Evolutionary conservation across 495 filamentous ascomycete genomes (phyloP).

Genomic region (Aspergillus sclerotiicarbonarius): DNA sequence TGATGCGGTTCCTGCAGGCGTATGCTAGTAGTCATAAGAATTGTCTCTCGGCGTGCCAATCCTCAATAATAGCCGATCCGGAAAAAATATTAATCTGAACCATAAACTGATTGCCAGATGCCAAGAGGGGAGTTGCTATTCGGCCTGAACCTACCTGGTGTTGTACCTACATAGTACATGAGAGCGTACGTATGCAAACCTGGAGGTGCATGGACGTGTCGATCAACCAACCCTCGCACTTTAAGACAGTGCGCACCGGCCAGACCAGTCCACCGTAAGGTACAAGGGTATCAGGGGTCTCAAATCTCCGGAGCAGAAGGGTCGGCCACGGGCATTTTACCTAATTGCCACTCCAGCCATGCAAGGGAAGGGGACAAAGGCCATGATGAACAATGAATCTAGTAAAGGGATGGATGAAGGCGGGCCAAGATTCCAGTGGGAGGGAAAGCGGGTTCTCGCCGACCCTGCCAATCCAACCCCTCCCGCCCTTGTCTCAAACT

Average conservation of each 20-base stretch:
- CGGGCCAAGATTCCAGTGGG: no score
- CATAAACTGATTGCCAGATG: neutral
- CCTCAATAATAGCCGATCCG: no score
- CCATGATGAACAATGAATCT: neutral
- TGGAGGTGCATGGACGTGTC: neutral
- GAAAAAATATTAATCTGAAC: no score
- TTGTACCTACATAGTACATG: neutral
- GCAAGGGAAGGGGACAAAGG: neutral
- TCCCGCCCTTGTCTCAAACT: slow-evolving; percentile 3
- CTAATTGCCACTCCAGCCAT: neutral
- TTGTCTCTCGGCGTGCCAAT: neutral
- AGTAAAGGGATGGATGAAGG: no score
- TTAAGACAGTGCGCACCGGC: slow-evolving; percentile 11
- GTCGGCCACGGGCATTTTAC: neutral
- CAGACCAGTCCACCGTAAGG: slow-evolving; percentile 16
- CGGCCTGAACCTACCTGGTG: neutral
- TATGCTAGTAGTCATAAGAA: neutral
- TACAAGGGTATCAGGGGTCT: slow-evolving; percentile 15
- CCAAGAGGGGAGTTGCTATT: neutral
- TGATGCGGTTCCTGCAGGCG: no score
- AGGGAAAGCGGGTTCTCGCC: neutral
- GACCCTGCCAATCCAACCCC: neutral
- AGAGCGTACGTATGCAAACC: neutral
- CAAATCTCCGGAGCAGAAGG: neutral
- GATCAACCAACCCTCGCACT: neutral